Percentiles rank a stretch among this genome's conserved stretches.
Evolutionary conservation across 2,329 filamentous ascomycete species (phyloP).

Genomic region (Clonostachys rhizophaga): DNA sequence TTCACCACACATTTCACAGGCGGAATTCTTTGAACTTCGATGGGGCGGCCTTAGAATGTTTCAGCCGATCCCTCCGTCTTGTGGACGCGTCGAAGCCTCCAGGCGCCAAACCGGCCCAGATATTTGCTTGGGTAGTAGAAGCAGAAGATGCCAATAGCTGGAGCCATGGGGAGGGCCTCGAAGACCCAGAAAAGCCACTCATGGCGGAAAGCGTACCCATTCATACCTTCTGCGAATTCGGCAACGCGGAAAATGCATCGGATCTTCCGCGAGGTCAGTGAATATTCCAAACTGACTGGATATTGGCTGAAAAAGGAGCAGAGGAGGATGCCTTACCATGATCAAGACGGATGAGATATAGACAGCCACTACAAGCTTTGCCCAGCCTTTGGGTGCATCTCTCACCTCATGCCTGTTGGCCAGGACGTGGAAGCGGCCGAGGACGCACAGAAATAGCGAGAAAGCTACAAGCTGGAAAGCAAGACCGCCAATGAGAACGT

Average conservation of each 20-base stretch:
- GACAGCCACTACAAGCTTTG: slow-evolving; percentile 30
- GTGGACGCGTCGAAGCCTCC: background rate
- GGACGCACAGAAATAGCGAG: slow-evolving; percentile 29
- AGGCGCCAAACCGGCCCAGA: slow-evolving; percentile 13
- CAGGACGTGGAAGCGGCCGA: slow-evolving; percentile 28
- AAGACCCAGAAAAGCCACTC: slow-evolving; percentile 51
- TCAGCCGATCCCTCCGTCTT: background rate
- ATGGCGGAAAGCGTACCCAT: slow-evolving; percentile 41
- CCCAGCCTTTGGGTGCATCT: slow-evolving; percentile 25
- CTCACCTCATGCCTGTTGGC: slow-evolving; percentile 11
- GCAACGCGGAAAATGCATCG: slow-evolving; percentile 48
- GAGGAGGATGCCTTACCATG: slow-evolving; percentile 23
- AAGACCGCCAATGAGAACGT: slow-evolving; percentile 35
- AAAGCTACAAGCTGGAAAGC: slow-evolving; percentile 33
- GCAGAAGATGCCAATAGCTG: slow-evolving; percentile 41
- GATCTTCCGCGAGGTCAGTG: slow-evolving; percentile 17
- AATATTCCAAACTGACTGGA: background rate
- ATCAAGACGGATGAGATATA: slow-evolving; percentile 38
- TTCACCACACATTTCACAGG: too few relatives aligned
- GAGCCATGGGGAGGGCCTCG: slow-evolving; percentile 40
- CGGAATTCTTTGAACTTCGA: background rate
- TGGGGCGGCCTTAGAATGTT: background rate
- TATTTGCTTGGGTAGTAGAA: slow-evolving; percentile 40
- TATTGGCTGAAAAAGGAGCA: background rate
- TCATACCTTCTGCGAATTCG: slow-evolving; percentile 45